A percentile compares a stretch with the other conserved stretches of the same genome.
phyloP scores from a whole-genome alignment of 2,329 filamentous ascomycete species.

The Arachnopeziza araneosa region DNA sequence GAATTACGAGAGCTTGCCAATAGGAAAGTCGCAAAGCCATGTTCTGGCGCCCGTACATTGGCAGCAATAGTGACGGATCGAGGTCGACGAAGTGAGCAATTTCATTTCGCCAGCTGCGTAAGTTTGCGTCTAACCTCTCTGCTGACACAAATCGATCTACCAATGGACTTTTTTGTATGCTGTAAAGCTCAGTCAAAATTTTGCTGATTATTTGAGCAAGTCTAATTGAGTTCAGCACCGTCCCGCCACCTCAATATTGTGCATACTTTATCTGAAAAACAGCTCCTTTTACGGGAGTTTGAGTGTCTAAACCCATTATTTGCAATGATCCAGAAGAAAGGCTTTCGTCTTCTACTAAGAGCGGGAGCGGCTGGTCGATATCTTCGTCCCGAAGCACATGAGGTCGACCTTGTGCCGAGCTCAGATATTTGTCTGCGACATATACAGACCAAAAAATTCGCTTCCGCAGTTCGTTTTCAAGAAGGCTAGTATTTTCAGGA shows the following conservation, averaged over 20 bases:
- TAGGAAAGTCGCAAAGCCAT: constrained; percentile 7
- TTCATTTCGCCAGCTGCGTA: constrained; percentile 4
- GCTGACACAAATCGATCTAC: not conserved
- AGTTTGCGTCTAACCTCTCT: not conserved
- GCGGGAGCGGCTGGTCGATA: constrained; percentile 55
- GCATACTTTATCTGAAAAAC: constrained; percentile 10
- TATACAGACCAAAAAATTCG: constrained; percentile 59
- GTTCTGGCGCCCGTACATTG: constrained; percentile 5
- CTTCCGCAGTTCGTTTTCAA: constrained; percentile 45
- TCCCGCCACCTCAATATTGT: not conserved
- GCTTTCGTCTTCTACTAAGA: constrained; percentile 50
- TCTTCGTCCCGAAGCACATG: constrained; percentile 56
- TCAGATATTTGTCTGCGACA: constrained; percentile 55
- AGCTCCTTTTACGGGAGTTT: constrained; percentile 4
- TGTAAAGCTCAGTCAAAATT: constrained; percentile 3
- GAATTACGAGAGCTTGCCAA: constrained; percentile 27
- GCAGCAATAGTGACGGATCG: not conserved
- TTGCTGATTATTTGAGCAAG: constrained; percentile 7
- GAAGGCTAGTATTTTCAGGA: constrained; percentile 29
- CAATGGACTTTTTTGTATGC: not conserved
- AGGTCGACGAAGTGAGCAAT: constrained; percentile 4
- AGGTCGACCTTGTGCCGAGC: constrained; percentile 58
- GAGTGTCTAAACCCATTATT: constrained; percentile 28
- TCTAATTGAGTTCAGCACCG: not conserved
- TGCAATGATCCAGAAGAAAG: constrained; percentile 28